A percentile compares a stretch with the other conserved stretches of the same genome.
Evolutionary conservation across 2,329 filamentous ascomycete genomes (phyloP).

Genomic region (Epichloe hybrida): DNA sequence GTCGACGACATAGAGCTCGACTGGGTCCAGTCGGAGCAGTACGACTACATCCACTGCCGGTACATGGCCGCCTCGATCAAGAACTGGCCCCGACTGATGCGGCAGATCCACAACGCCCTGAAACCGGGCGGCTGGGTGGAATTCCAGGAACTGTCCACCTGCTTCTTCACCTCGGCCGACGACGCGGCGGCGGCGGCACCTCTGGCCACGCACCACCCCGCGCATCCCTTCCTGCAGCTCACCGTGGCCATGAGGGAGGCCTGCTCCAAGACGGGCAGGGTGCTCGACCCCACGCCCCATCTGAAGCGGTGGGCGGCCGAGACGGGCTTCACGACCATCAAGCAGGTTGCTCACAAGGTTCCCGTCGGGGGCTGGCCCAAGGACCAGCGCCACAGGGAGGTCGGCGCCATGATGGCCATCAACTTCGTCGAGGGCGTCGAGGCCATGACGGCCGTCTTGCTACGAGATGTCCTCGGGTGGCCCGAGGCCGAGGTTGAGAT

Average conservation of each 20-base stretch:
- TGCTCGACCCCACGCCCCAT: conserved; percentile 16
- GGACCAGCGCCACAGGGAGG: conserved; percentile 24
- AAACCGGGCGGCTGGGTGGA: conserved; percentile 35
- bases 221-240: conserved; percentile 22
- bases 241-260: conserved; percentile 12
- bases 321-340: conserved; percentile 23
- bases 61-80: conserved; percentile 22
- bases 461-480: conserved; percentile 24
- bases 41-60: conserved; percentile 23
- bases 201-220: conserved; percentile 13
- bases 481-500: conserved; percentile 31
- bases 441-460: conserved; percentile 24
- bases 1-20: conserved; percentile 45
- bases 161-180: conserved; percentile 22
- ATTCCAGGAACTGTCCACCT: conserved; percentile 27
- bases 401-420: conserved; percentile 25
- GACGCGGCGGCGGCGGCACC: conserved; percentile 9
- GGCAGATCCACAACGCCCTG: conserved; percentile 20
- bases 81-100: conserved; percentile 15
- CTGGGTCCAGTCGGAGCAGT: conserved; percentile 26
- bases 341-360: conserved; percentile 18
- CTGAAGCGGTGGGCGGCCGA: conserved; percentile 17
- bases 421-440: conserved; percentile 24
- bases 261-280: conserved; percentile 16
- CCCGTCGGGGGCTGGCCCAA: conserved; percentile 27